Conservation (phyloP, 192 early-diverging fungal species). For the Gamsiella multidivaricata region DNA sequence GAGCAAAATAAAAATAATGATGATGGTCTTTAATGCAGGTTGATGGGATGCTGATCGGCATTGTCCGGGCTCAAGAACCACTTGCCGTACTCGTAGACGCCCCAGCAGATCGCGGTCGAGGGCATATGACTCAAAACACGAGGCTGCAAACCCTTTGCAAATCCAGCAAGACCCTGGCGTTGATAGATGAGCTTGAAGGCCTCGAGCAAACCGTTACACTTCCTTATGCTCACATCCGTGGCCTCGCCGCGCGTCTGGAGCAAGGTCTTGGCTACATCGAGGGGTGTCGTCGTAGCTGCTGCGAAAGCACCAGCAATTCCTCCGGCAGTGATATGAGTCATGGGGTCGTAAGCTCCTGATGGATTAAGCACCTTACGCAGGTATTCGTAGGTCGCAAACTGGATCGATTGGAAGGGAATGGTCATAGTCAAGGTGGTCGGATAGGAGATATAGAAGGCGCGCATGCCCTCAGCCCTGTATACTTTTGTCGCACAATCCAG, state of each 20-base stretch:
- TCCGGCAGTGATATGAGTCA: slow-evolving; percentile 86
- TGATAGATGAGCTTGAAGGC: slow-evolving; percentile 83
- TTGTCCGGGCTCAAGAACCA: slow-evolving; percentile 64
- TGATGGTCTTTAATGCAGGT: slow-evolving; percentile 29
- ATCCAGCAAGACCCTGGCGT: slow-evolving; percentile 80
- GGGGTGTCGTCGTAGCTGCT: slow-evolving; percentile 87
- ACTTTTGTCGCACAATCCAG: slow-evolving; percentile 77
- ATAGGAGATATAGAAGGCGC: slow-evolving; percentile 93
- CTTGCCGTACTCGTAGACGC: slow-evolving; percentile 89
- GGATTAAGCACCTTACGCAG: slow-evolving; percentile 88
- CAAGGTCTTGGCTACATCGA: slow-evolving; percentile 97
- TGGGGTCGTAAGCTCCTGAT: slow-evolving; percentile 82
- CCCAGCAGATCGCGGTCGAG: slow-evolving; percentile 95
- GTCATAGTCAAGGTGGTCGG: slow-evolving; percentile 95
- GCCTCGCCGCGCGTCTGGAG: slow-evolving; percentile 91
- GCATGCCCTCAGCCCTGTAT: slow-evolving; percentile 78
- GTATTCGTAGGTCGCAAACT: slow-evolving; percentile 93
- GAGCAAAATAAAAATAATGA: not conserved
- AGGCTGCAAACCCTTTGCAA: slow-evolving; percentile 82
- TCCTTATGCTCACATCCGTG: slow-evolving; percentile 73
- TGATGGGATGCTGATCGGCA: slow-evolving; percentile 39
- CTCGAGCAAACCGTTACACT: slow-evolving; percentile 75
- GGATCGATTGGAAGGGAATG: slow-evolving; percentile 94
- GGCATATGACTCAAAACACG: slow-evolving; percentile 93
- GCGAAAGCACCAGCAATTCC: slow-evolving; percentile 91